Base-by-base conservation (phyloP, 2,329 filamentous ascomycete genomes). In the Pestalotiopsis sp. region DNA sequence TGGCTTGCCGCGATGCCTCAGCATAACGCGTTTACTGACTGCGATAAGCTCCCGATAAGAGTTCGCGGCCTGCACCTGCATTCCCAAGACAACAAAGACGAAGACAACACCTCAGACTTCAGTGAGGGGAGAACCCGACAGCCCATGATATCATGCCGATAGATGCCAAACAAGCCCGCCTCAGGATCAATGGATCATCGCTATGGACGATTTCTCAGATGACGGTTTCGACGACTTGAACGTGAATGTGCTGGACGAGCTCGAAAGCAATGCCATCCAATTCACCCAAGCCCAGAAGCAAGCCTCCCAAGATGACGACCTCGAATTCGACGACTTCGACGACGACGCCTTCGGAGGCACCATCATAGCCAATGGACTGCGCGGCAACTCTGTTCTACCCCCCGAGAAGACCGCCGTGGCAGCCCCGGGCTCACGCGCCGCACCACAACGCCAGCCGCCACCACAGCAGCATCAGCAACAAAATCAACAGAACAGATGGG, bases 241-340 rank as follows among this genome's bases (percentile, higher is more conserved):
- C 71, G 83, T 85, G 70, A 84, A 85, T 71, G 82, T 83, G 61
- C 80, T 92, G 3, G 83, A 88, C 73, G 88, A 91, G 75, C 86
- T 92, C 70, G 90, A 92, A 75, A 86, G 87, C 74, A 86, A 87
- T 75, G 90, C 90, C 52, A 88, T 91, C 71, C 86, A 87, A 72
- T 85, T 85, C 72, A 91, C 89, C 4, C 88, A 90, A 72, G 83
- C 81, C 41, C 82, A 80, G 59, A 76, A 75, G 66, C 74, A 66
- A 71, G 75, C 63, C 72, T 75, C 65, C 3, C 72, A 72, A 59
- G 62, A 65, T 9, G 77, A 36, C 31, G 31, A 77, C 20, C 75
- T 79, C 56, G 78, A 82, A 25, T 81, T 82, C 59, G 80, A 82
- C n/a, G 82, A 82, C 73, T 81, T 86, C 66, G 85, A 88, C 52